A percentile compares a stretch with the other conserved stretches of the same genome.
phyloP scores from a whole-genome alignment of 495 filamentous ascomycete species.

The Neurospora africana region DNA sequence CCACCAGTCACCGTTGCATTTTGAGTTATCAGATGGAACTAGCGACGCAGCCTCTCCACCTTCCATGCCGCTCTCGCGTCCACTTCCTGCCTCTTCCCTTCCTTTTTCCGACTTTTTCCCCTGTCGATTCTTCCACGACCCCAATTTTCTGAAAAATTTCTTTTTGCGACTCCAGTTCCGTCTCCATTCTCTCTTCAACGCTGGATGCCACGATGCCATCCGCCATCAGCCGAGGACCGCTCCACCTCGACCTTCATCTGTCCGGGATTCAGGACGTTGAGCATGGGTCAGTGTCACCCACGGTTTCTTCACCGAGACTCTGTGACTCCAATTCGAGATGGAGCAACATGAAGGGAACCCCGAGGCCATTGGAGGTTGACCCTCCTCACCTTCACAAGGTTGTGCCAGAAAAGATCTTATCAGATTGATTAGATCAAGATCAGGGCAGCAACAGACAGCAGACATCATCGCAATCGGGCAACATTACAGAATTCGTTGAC shows the following conservation, averaged over 20 bases:
- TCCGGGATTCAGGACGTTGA: background rate
- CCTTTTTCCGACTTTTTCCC: background rate
- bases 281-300: background rate
- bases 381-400: background rate
- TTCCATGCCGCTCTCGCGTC: background rate
- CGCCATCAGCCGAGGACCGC: conserved; percentile 1
- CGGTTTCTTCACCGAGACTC: background rate
- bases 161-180: background rate
- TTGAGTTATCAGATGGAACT: conserved; percentile 28
- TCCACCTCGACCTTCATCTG: background rate
- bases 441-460: background rate
- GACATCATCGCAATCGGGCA: background rate
- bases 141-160: background rate
- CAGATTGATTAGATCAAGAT: background rate
- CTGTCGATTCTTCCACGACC: background rate
- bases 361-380: background rate
- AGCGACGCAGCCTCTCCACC: background rate
- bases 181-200: background rate
- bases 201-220: background rate
- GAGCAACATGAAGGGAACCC: background rate
- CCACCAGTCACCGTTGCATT: background rate
- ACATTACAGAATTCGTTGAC: background rate
- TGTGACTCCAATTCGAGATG: background rate
- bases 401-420: background rate
- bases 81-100: background rate